Evolutionary conservation across 176 grass and related monocot genomes (phyloP).

Genomic region (Musa itinerans): DNA sequence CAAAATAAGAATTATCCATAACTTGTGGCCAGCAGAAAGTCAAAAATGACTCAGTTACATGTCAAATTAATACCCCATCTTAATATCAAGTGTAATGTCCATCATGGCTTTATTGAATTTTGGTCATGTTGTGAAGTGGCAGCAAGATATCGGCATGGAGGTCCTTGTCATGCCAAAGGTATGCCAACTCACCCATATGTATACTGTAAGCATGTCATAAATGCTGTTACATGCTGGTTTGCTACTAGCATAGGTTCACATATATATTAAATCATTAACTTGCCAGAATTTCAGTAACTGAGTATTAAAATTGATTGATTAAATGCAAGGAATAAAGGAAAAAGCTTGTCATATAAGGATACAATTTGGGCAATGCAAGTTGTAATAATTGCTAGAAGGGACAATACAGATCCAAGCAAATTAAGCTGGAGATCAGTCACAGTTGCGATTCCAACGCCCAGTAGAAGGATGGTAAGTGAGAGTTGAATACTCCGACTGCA

Average conservation of each 20-base stretch:
- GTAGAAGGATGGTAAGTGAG: slow-evolving; percentile 84
- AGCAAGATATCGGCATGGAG: too few relatives aligned
- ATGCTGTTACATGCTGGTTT: not conserved
- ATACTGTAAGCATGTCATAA: not conserved
- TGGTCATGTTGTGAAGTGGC: too few relatives aligned
- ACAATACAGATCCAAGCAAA: slow-evolving; percentile 80
- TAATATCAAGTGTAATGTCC: too few relatives aligned
- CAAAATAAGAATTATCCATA: too few relatives aligned
- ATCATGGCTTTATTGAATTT: too few relatives aligned
- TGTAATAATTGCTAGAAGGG: slow-evolving; percentile 81
- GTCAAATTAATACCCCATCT: too few relatives aligned
- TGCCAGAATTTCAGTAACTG: not conserved
- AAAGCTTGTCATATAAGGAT: slow-evolving; percentile 54
- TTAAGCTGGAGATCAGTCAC: slow-evolving; percentile 99
- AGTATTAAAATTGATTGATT: not conserved
- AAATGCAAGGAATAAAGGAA: not conserved
- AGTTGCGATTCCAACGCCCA: slow-evolving; percentile 96
- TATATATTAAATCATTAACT: not conserved
- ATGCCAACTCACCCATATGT: not conserved
- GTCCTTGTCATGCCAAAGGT: too few relatives aligned
- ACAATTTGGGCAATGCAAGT: slow-evolving; percentile 98
- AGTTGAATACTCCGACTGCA: slow-evolving; percentile 81
- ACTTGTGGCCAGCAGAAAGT: too few relatives aligned
- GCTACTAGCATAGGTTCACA: not conserved
- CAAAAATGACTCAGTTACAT: too few relatives aligned